Evolutionary conservation across 2,329 filamentous ascomycete species (phyloP), one percentile per base, ranked within the genome.

Genomic region (Aspergillus sergii): DNA sequence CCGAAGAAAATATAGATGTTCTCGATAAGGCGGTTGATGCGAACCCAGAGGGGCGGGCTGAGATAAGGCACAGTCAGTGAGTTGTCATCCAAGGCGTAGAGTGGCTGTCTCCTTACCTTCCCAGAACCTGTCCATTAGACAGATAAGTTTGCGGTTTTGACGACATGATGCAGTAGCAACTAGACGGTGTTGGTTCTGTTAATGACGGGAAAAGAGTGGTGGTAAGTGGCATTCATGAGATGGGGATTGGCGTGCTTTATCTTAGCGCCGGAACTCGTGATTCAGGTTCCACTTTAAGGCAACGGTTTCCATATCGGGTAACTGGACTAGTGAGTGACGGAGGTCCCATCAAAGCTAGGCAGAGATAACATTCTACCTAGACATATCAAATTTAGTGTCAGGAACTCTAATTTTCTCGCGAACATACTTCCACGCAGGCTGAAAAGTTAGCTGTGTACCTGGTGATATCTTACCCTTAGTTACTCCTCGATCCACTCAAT

Each of bases 1-100:
- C 82, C 82, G 6, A 84, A 50, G 67, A 84, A 83, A 64, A 79
- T 70, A 67, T 84, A 84, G 57, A 80, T 62, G 59, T 71, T 73
- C 56, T 82, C 74, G 62, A 80, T 61, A 70, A 81, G 76, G 65
- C 77, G 78, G 56, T 70, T 72, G 62, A 81, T 57, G 56, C 80
- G 82, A 61, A 80, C 77, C 19, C 79, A 72, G 57, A 83, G 60
- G 3, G 82, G 82, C 14, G 81, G 80, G 48, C 81, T 83, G 62
- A 59, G 56, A 64, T 46, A 53, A 57, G 53, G 39, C 16, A 11
- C 28, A 48, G 48, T 58, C 45, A 26, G 45, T 55, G 51, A 39
- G 23, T 11, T 16, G 11, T 19, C 6, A 39, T 36, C 51, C 4
- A 26, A 9, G 26, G 12, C 30, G 9, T n/a, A 19, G 1, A 26